phyloP scores from a whole-genome alignment of 495 filamentous ascomycete genomes.

The Aspergillus bridgeri region DNA sequence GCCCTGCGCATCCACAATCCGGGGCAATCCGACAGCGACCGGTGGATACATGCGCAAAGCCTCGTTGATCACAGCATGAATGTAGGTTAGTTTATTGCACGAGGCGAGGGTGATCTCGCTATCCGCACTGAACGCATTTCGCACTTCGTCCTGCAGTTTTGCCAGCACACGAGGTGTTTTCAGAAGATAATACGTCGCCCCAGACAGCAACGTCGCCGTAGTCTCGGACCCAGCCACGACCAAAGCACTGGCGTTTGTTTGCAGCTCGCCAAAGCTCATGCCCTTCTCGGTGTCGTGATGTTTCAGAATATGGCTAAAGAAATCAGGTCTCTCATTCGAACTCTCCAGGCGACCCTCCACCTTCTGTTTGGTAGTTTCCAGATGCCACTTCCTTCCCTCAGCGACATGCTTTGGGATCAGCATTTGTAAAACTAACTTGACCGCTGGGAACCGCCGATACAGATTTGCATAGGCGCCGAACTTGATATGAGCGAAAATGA shows the following conservation, averaged over 20 bases:
- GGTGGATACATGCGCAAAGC: conserved; percentile 57
- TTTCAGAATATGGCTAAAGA: conserved; percentile 21
- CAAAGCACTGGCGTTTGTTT: conserved; percentile 34
- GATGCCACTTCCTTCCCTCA: conserved; percentile 25
- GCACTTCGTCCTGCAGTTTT: conserved; percentile 49
- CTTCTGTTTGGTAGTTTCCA: conserved; percentile 15
- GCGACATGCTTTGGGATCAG: conserved; percentile 22
- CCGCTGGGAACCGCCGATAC: neutral
- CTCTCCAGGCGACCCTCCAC: conserved; percentile 20
- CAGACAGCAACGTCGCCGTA: conserved; percentile 55
- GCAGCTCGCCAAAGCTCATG: conserved; percentile 38
- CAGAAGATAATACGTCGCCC: conserved; percentile 49
- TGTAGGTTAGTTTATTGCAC: conserved; percentile 47
- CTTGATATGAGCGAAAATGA: conserved; percentile 21
- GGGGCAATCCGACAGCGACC: conserved; percentile 41
- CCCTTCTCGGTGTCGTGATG: conserved; percentile 27
- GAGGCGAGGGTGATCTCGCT: conserved; percentile 49
- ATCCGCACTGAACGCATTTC: conserved; percentile 42
- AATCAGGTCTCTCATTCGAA: conserved; percentile 11
- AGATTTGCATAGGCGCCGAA: neutral
- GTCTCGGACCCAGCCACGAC: conserved; percentile 59
- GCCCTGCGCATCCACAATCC: conserved; percentile 39
- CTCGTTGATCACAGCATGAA: conserved; percentile 56
- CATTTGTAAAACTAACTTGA: neutral
- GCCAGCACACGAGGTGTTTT: conserved; percentile 40